Conservation (phyloP, 345 rosid genomes). For the Salix udensis region DNA sequence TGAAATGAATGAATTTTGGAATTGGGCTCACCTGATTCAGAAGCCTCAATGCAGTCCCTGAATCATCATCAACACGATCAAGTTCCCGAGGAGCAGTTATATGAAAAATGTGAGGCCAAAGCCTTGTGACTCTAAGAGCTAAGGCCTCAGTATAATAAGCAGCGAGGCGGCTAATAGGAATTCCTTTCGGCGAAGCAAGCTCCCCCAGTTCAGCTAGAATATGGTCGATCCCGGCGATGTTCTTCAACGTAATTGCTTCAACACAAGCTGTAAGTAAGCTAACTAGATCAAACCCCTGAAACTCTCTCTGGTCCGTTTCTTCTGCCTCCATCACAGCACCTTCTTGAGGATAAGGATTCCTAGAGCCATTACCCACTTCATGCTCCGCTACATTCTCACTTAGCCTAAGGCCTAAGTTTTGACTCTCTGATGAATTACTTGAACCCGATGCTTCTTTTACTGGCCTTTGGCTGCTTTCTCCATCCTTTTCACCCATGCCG, state of each 20-base stretch:
- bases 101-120: conserved; percentile 91
- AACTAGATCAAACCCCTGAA: conserved; percentile 71
- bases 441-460: conserved; percentile 76
- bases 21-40: conserved; percentile 88
- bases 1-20: conserved; percentile 86
- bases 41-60: conserved; percentile 75
- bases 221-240: conserved; percentile 58
- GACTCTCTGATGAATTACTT: conserved; percentile 73
- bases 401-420: conserved; percentile 48
- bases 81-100: conserved; percentile 72
- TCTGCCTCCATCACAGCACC: conserved; percentile 36
- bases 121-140: conserved; percentile 67
- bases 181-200: conserved; percentile 72
- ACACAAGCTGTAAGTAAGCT: conserved; percentile 65
- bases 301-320: conserved; percentile 44
- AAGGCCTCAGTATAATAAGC: conserved; percentile 87
- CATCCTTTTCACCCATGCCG: conserved; percentile 60
- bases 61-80: conserved; percentile 66
- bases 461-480: conserved; percentile 52
- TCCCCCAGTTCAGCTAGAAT: conserved; percentile 69
- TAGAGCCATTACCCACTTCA: conserved; percentile 56
- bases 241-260: conserved; percentile 73
- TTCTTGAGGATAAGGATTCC: conserved; percentile 43
- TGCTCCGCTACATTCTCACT: conserved; percentile 42
- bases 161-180: conserved; percentile 59